A percentile compares a stretch with the other conserved stretches of the same genome.
Conservation (phyloP, 2,329 filamentous ascomycete genomes). For the Diplodia seriata region DNA sequence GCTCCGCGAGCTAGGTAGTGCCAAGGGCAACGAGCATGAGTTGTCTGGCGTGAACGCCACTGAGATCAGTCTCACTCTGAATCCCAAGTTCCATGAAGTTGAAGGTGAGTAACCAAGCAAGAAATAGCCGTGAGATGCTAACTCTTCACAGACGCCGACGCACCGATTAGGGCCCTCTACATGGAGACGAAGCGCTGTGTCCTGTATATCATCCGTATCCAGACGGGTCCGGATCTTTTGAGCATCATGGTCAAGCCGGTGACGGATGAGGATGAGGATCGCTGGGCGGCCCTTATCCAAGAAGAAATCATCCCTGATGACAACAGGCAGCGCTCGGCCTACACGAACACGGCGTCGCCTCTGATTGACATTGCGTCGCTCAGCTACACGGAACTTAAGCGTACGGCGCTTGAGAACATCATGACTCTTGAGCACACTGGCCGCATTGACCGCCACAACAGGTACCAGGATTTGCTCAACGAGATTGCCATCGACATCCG, state of each 20-base stretch:
- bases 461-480: conserved; percentile 97
- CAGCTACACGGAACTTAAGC: conserved; percentile 91
- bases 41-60: conserved; percentile 84
- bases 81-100: conserved; percentile 85
- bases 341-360: conserved; percentile 58
- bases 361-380: conserved; percentile 89
- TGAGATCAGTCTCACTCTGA: conserved; percentile 90
- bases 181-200: conserved; percentile 99
- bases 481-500: conserved; percentile 96
- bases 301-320: conserved; percentile 71
- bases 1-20: conserved; percentile 90
- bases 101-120: conserved; percentile 61
- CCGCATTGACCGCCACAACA: conserved; percentile 83
- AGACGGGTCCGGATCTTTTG: conserved; percentile 88
- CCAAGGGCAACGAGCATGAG: conserved; percentile 95
- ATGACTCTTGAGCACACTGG: conserved; percentile 85
- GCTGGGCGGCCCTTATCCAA: conserved; percentile 80
- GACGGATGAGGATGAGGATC: conserved; percentile 82
- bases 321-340: conserved; percentile 78
- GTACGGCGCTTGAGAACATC: conserved; percentile 91
- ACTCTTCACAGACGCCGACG: conserved; percentile 75
- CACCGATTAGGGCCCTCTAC: conserved; percentile 88
- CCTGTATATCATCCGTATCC: conserved; percentile 95
- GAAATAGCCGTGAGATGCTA: conserved; percentile 34
- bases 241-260: conserved; percentile 95